Evolutionary conservation across 495 filamentous ascomycete species (phyloP), one percentile per base, ranked within the genome.

Genomic region (Xylaria intraflava): DNA sequence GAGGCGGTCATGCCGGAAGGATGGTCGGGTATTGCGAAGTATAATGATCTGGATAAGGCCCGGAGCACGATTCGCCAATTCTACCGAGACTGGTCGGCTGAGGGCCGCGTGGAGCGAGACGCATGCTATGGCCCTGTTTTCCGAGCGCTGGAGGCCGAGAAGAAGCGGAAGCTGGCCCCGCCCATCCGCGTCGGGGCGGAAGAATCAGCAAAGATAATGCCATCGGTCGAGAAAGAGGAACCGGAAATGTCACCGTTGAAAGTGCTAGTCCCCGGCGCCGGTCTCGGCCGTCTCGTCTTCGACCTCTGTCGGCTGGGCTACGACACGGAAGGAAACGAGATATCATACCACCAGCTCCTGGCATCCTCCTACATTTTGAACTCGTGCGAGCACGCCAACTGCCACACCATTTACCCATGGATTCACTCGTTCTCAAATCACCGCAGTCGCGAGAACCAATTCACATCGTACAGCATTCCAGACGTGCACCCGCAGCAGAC

Each of bases 1-100:
- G 62, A 69, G 12, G 56, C 59, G 26, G 59, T 27, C 9, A 59
- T 72, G 16, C 63, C 66, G 2, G 62, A 73, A 22, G 74, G 81
- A 33, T 91, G 89, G 86, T 72, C 76, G 46, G 82, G 78, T 11
- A 71, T 74, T 30, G 82, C 90, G 5, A 90, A 81, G 19, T 61
- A 77, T 19, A 70, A 71, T 3, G 91, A 96, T 65, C 60, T 94
- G 43, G 90, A 93, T 60, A 99, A 96, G 68, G 93, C 91, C 16
- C 79, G 86, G 56, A 92, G 87, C 46, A 96, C 89, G 6, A 75
- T 99, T 45, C 78, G 90, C 19, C 93, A 99, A 64, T 87, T 99
- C 62, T 96, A 89, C 64, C 87, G 93, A 6, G 93, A 99, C 66
- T 99, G 93, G 93, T 89, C 88, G 36, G 77, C 75, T 8, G 91